Evolutionary conservation across 768 basidiomycete genomes (phyloP), one percentile per base, ranked within the genome.

Genomic region (Clavaria fumosa): DNA sequence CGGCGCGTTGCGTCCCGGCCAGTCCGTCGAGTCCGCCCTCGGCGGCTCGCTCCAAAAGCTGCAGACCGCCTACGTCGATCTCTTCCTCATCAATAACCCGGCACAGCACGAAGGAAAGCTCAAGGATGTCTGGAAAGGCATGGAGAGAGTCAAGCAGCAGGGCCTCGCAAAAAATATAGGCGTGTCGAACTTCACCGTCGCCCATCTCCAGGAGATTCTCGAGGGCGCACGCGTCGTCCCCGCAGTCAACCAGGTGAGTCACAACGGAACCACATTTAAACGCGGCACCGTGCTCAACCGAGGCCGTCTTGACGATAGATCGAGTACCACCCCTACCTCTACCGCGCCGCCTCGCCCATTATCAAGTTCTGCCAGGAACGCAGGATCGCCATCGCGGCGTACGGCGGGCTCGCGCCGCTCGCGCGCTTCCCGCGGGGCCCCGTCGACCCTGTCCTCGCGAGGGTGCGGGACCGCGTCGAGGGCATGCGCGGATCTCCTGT

Each of bases 161-260:
- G n/a, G n/a, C n/a, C n/a, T n/a, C n/a, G 22, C 19, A 23, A 19
- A 43, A 46, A 37, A 10, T 17, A 7, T 22, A 70, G 66, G 71
- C 46, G 74, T 81, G 33, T 75, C 75, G 37, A 88, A 86, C 64
- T 72, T 78, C 52, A 76, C 72, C 5, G 62, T 76, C 32, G 55
- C 69, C 27, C 79, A 64, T 56, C 55, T 88, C 27, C 64, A 76
- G 42, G 60, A 70, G 28, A 62, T 86, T 15, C 59, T 81, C 28
- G 64, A 64, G 43, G 61, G 65, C 26, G 63, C 70, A 37, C 56
- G 58, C n/a, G 61, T 78, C 28, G 57, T 77, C 23, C 83, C 82
- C 11, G 81, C 79, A 1, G 75, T 75, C 20, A 85, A 85, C 60
- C 85, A 89, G 59, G 67, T 88, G n/a, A n/a, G n/a, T n/a, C n/a